Evolutionary conservation across 306 rosid species (phyloP), one percentile per base, ranked within the genome.

Genomic region (Ormosia semicastrata): DNA sequence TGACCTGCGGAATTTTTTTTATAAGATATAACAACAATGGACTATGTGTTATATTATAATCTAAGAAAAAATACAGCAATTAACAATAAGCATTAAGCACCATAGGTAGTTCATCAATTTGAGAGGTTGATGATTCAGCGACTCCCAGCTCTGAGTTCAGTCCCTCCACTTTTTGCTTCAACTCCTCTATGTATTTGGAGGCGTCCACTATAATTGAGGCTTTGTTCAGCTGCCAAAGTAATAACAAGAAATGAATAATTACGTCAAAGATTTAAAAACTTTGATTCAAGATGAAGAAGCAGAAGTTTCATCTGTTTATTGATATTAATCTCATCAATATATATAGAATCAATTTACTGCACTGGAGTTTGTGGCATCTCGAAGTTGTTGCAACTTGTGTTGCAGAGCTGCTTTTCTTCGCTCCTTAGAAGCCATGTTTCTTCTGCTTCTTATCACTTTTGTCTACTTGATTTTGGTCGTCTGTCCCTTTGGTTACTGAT

Each of bases 201-300:
- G 96, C 96, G 69, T 93, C 97, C 40, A 88, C 94, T 56, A 93
- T 83, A 80, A 91, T 89, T 49, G 96, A 93, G 71, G 93, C 91
- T 83, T 83, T 88, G 86, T 88, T 89, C 85, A 83, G n/a, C 96
- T 91, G 86, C 68, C 57, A 87, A 63, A 41, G 6, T 39, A 67
- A 63, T 11, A 50, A 32, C 36, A 33, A 40, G 2, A 70, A 37
- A 75, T 0, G 1, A 58, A 69, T 12, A 57, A 37, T 29, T 4
- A 32, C 0, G 4, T 57, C 11, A 54, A 5, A n/a, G 36, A 73
- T 14, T 60, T 24, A 18, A 56, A 54, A 8, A 39, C 46, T 6
- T 67, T 50, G 4, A 79, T 24, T 68, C 9, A 50, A 74, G 29
- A 29, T 40, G 56, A 49, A 58, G 58, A 58, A 59, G 11, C 29